Conservation (phyloP, 2,329 filamentous ascomycete species). For the Aspergillus hiratsukae region DNA sequence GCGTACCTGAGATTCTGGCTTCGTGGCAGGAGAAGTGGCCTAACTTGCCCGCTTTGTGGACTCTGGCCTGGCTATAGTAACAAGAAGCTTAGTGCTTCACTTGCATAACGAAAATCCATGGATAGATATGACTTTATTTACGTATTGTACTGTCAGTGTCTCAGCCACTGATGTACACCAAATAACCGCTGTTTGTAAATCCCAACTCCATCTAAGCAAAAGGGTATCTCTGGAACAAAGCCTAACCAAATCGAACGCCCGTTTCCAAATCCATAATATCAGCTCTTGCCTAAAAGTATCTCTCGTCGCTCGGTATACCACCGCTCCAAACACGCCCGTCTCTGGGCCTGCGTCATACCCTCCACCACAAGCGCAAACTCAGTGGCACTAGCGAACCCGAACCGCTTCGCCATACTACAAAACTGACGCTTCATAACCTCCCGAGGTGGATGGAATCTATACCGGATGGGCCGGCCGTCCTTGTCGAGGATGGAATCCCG, state of each 20-base stretch:
- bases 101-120: background rate
- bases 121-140: background rate
- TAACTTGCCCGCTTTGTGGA: conserved; percentile 86
- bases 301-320: conserved; percentile 71
- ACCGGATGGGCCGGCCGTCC: conserved; percentile 46
- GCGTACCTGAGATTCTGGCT: conserved; percentile 84
- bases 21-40: conserved; percentile 96
- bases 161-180: background rate
- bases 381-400: conserved; percentile 69
- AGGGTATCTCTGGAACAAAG: background rate
- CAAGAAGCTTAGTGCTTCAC: background rate
- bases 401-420: conserved; percentile 78
- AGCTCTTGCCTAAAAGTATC: conserved; percentile 23
- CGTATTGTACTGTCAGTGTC: background rate
- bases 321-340: conserved; percentile 69
- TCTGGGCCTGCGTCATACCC: conserved; percentile 78
- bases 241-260: background rate
- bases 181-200: background rate
- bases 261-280: background rate
- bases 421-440: conserved; percentile 78
- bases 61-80: conserved; percentile 83
- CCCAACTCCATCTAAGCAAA: background rate
- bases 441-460: conserved; percentile 67
- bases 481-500: conserved; percentile 11
- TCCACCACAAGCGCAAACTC: conserved; percentile 91